phyloP scores from a whole-genome alignment of 352 stramenopile genomes.

The Pythium sp. region DNA sequence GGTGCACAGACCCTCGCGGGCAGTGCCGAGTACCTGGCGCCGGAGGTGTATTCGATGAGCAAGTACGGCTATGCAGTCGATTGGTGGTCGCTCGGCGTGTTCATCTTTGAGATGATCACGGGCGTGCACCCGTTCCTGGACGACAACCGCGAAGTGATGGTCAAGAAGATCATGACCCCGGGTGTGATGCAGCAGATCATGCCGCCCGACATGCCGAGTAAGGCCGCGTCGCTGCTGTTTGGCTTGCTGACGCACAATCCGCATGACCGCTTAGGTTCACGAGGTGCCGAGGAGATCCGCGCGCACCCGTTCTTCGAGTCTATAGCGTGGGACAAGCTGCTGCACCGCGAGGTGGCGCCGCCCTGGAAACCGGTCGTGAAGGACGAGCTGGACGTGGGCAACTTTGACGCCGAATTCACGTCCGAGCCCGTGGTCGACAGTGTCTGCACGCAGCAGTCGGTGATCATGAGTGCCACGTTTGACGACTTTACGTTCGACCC shows the following conservation, averaged over 20 bases:
- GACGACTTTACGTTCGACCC: conserved; percentile 78
- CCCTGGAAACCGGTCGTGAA: conserved; percentile 65
- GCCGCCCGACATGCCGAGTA: conserved; percentile 59
- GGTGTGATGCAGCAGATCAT: conserved; percentile 57
- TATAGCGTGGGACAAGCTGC: conserved; percentile 81
- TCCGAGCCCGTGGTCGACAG: conserved; percentile 73
- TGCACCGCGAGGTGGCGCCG: conserved; percentile 49
- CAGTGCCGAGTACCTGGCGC: conserved; percentile 89
- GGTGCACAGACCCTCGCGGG: conserved; percentile 72
- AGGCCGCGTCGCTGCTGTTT: conserved; percentile 69
- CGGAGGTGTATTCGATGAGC: conserved; percentile 75
- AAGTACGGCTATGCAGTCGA: conserved; percentile 87
- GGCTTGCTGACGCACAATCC: conserved; percentile 79
- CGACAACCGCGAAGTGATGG: conserved; percentile 78
- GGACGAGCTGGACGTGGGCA: conserved; percentile 72
- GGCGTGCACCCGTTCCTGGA: conserved; percentile 87
- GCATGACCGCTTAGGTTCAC: conserved; percentile 53
- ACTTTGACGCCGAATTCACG: conserved; percentile 79
- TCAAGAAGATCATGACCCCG: conserved; percentile 87
- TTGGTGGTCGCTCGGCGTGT: conserved; percentile 91
- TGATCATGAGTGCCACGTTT: conserved; percentile 53
- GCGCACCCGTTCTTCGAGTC: conserved; percentile 83
- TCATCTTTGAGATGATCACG: conserved; percentile 91
- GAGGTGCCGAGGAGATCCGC: conserved; percentile 66
- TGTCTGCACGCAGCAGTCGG: conserved; percentile 65